Evolutionary conservation across 2,329 filamentous ascomycete genomes (phyloP), one percentile per base, ranked within the genome.

Genomic region (Epichloe festucae): DNA sequence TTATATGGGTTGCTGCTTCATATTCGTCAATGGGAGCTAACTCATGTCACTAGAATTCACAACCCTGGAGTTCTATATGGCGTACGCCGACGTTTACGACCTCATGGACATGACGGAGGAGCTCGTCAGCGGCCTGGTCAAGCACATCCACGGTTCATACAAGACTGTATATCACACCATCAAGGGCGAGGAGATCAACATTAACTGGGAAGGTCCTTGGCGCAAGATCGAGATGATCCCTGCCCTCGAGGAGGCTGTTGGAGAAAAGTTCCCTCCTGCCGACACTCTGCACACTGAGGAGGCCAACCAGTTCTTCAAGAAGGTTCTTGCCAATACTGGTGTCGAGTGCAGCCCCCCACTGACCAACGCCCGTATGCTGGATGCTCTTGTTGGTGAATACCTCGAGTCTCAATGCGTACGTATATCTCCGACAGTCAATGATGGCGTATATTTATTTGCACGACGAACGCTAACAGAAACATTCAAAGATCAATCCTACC

Each of bases 191-290:
- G 79, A 79, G 53, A 90, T 91, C 71, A 80, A 89, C 54, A 86
- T 98, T 62, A 95, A 98, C 79, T 98, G 93, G 94, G 85, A 90
- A 67, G 84, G 81, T 54, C 94, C 93, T 44, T 98, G 94, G 93
- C 82, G 84, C 67, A 79, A 88, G 56, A 82, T 97, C 48, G 87
- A 96, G 68, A 98, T 98, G 91, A 96, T 98, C 53, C 62, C 68
- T 48, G 62, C 85, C 38, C 80, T 98, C 0, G 93, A 97, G 73
- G 82, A 91, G 71, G 85, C 85, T 12, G 87, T 83, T 1, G 90
- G 89, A 60, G 89, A 95, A 73, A 96, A 87, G 72, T 98, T 98
- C 76, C 93, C 93, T 42, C 80, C 89, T 2, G 84, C 85, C 46
- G 85, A 94, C 60, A 77, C 95, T 67, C 79, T 97, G 11, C 91